Conservation (phyloP, 2,329 filamentous ascomycete genomes). For the Penicillium sp. region DNA sequence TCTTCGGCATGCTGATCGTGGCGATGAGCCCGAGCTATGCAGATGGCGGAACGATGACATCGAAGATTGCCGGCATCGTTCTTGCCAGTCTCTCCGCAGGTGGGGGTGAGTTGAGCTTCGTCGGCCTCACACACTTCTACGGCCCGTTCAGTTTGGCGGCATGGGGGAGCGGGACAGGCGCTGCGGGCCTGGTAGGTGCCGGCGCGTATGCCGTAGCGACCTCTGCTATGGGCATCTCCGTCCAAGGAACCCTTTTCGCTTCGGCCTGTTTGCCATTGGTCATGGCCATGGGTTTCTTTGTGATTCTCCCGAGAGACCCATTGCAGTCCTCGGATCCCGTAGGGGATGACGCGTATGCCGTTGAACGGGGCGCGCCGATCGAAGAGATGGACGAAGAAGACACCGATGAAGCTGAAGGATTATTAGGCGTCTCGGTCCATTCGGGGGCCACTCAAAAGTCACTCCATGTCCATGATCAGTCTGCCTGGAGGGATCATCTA, state of each 20-base stretch:
- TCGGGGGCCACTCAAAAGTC: conserved; percentile 20
- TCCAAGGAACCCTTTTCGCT: conserved; percentile 69
- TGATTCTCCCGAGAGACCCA: conserved; percentile 67
- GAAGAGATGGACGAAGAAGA: conserved; percentile 32
- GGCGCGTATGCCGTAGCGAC: conserved; percentile 85
- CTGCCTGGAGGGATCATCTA: conserved; percentile 39
- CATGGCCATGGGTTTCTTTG: conserved; percentile 82
- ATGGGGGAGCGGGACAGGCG: conserved; percentile 91
- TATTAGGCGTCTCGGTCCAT: conserved; percentile 27
- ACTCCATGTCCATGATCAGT: conserved; percentile 9
- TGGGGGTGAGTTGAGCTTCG: conserved; percentile 83
- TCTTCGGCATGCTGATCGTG: conserved; percentile 83
- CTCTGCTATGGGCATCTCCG: conserved; percentile 71
- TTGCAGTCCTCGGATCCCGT: conserved; percentile 52
- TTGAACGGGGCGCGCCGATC: conserved; percentile 46
- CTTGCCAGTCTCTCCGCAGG: conserved; percentile 83
- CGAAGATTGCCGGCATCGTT: conserved; percentile 78
- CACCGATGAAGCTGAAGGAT: conserved; percentile 29
- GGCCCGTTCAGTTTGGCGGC: conserved; percentile 80
- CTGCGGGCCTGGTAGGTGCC: conserved; percentile 80
- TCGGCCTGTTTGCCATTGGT: conserved; percentile 75
- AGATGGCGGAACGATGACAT: conserved; percentile 59
- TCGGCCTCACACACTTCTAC: conserved; percentile 91
- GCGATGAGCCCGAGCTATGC: conserved; percentile 67
- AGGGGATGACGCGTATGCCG: no score